phyloP scores from a whole-genome alignment of 2,329 filamentous ascomycete genomes.

The Pseudocercospora eumusae region DNA sequence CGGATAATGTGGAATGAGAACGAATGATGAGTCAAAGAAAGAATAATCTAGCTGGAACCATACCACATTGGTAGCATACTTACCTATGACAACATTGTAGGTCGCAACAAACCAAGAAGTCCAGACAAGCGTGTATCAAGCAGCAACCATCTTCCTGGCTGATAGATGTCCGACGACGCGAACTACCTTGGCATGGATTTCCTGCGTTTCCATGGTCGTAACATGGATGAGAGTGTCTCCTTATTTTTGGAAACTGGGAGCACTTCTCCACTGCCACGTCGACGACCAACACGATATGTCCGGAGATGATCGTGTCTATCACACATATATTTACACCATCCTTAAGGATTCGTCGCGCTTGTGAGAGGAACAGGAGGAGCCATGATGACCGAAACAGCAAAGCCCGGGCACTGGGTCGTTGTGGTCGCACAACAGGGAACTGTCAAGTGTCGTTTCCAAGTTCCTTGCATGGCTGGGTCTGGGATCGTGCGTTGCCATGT shows the following conservation, averaged over 20 bases:
- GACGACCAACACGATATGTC: too few relatives aligned
- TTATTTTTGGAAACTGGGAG: too few relatives aligned
- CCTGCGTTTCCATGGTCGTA: not conserved
- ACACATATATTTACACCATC: too few relatives aligned
- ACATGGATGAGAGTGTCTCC: not conserved
- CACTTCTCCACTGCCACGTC: too few relatives aligned
- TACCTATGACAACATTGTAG: too few relatives aligned
- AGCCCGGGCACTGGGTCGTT: not conserved
- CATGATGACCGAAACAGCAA: not conserved
- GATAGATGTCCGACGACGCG: not conserved
- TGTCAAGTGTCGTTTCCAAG: not conserved
- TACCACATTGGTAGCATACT: not conserved
- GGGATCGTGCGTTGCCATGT: not conserved
- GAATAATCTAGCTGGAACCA: not conserved
- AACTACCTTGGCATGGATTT: not conserved
- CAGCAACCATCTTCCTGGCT: not conserved
- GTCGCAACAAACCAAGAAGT: too few relatives aligned
- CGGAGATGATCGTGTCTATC: too few relatives aligned
- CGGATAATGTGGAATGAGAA: not conserved
- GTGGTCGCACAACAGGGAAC: slow-evolving; percentile 1
- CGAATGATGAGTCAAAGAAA: not conserved
- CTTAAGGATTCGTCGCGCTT: too few relatives aligned
- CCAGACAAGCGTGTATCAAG: not conserved
- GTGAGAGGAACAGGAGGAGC: not conserved
- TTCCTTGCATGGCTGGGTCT: not conserved